Conservation (phyloP, 345 rosid genomes). For the Kandelia obovata region DNA sequence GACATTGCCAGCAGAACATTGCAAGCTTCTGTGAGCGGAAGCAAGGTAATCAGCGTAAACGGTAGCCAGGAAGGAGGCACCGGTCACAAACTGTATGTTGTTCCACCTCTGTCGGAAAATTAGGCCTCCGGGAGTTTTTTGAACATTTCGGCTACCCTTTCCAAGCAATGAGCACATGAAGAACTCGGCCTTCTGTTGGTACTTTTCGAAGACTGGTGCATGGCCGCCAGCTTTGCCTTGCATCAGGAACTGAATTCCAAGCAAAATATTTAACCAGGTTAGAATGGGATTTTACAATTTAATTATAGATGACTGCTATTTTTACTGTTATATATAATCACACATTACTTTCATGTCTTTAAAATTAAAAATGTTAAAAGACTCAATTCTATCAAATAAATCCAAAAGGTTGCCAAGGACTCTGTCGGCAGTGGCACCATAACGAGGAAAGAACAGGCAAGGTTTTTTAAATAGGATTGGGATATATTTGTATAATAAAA, state of each 20-base stretch:
- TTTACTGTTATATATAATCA: no score
- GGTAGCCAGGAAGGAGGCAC: constrained; percentile 71
- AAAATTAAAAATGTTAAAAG: no score
- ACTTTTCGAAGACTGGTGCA: constrained; percentile 39
- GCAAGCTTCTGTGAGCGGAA: constrained; percentile 57
- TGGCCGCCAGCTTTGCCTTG: constrained; percentile 33
- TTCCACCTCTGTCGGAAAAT: constrained; percentile 32
- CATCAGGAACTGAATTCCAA: constrained; percentile 23
- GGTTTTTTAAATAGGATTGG: neutral
- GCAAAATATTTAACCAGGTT: neutral
- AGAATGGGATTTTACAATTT: no score
- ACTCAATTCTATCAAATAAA: no score
- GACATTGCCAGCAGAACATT: constrained; percentile 60
- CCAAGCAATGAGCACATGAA: constrained; percentile 38
- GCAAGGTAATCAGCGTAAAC: constrained; percentile 81
- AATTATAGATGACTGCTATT: no score
- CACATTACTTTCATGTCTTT: no score
- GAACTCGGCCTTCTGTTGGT: constrained; percentile 37
- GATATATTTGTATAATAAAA: no score
- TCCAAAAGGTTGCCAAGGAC: no score
- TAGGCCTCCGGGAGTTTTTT: constrained; percentile 48
- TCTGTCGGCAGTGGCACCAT: no score
- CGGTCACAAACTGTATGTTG: constrained; percentile 45
- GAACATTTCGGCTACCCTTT: constrained; percentile 28
- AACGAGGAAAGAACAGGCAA: neutral